These are phyloP conservation scores for Hypomontagnella submonticulosa DNA, from an alignment of 495 filamentous ascomycete genomes.

Conservation along the genomic window DNA sequence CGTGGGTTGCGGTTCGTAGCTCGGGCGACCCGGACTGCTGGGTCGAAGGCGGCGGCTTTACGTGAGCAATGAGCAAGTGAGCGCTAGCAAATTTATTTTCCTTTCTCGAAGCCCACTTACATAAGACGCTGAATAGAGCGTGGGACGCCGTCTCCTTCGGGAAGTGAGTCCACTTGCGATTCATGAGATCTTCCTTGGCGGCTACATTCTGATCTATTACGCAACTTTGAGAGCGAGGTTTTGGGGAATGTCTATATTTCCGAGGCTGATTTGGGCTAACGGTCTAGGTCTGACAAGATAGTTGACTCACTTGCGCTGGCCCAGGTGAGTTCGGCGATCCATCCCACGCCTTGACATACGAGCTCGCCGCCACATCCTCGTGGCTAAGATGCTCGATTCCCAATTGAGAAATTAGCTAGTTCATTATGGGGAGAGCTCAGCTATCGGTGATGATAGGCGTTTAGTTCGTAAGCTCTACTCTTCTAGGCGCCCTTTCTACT, in stretches of 20 bases:
- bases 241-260: no score
- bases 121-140: slow-evolving; percentile 15
- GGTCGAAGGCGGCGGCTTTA: slow-evolving; percentile 18
- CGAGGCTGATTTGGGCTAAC: not conserved
- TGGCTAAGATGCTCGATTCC: no score
- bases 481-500: no score
- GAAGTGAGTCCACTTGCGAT: not conserved
- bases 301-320: not conserved
- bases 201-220: no score
- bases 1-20: slow-evolving; percentile 33
- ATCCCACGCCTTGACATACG: not conserved
- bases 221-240: no score
- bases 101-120: no score
- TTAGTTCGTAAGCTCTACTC: no score
- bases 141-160: not conserved
- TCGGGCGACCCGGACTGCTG: slow-evolving; percentile 37
- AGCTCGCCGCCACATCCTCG: not conserved
- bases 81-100: slow-evolving; percentile 16
- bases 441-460: no score
- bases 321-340: not conserved
- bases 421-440: no score
- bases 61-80: slow-evolving; percentile 28
- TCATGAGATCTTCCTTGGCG: no score
- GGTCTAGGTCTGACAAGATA: not conserved
- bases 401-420: no score